Percentiles rank a stretch among this genome's conserved stretches.
Evolutionary conservation across 2,329 filamentous ascomycete genomes (phyloP).

Genomic region (Fusarium coicis): DNA sequence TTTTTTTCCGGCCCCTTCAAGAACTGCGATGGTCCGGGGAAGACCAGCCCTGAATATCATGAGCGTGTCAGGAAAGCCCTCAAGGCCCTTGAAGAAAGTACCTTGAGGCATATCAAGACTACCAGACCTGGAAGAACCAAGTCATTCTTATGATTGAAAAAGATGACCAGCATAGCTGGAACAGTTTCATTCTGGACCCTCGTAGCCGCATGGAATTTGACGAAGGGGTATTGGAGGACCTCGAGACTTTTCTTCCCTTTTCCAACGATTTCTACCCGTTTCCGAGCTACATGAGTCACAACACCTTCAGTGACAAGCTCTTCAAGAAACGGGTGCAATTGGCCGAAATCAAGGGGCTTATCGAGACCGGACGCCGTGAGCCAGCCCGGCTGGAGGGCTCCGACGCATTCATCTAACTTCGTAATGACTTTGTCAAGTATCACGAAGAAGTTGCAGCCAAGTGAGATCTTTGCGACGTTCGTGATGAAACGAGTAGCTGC

Average conservation of each 20-base stretch:
- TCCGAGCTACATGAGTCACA: neutral
- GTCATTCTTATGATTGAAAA: neutral
- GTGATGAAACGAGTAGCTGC: neutral
- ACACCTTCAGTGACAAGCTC: neutral
- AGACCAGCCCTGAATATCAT: conserved; percentile 21
- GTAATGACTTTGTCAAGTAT: conserved; percentile 2
- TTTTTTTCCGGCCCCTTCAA: neutral
- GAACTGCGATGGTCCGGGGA: neutral
- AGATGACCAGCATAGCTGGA: conserved; percentile 12
- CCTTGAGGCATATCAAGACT: neutral
- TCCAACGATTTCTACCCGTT: neutral
- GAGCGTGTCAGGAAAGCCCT: conserved; percentile 6
- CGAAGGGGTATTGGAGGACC: neutral
- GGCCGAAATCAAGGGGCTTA: neutral
- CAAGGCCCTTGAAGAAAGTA: conserved; percentile 8
- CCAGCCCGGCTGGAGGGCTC: conserved; percentile 13
- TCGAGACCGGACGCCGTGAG: conserved; percentile 15
- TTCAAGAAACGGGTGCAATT: neutral
- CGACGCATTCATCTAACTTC: conserved; percentile 13
- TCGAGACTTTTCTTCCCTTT: neutral
- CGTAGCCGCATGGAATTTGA: neutral
- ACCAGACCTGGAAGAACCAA: neutral
- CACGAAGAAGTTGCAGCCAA: neutral
- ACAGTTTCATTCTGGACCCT: conserved; percentile 23
- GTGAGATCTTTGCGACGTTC: neutral